Percentiles rank a stretch among this genome's conserved stretches.
Evolutionary conservation across 2,329 filamentous ascomycete genomes (phyloP).

Genomic region (Pseudocercospora eumusae): DNA sequence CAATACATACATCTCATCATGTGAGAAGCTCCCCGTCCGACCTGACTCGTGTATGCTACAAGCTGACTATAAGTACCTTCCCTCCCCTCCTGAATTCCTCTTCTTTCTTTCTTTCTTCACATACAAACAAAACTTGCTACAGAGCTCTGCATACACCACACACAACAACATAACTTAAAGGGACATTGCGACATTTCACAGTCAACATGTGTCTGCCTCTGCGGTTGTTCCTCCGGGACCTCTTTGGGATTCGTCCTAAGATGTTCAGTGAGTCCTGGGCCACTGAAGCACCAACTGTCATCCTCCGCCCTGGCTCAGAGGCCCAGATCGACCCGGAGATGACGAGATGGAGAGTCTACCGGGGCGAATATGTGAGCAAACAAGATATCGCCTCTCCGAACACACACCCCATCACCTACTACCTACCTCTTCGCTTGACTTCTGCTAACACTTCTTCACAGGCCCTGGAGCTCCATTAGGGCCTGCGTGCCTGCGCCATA

Average conservation of each 20-base stretch:
- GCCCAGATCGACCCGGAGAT: neutral
- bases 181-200: neutral
- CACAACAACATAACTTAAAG: slow-evolving; percentile 6
- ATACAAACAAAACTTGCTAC: neutral
- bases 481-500: neutral
- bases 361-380: neutral
- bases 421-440: neutral
- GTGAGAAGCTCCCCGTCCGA: neutral
- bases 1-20: neutral
- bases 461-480: neutral
- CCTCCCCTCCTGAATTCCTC: neutral
- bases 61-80: neutral
- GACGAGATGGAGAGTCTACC: neutral
- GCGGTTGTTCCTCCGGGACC: neutral
- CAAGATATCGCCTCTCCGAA: neutral
- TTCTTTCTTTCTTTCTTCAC: neutral
- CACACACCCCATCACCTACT: neutral
- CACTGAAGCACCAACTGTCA: neutral
- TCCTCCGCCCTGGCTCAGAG: neutral
- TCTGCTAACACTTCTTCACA: neutral
- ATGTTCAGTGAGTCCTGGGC: neutral
- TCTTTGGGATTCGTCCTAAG: neutral
- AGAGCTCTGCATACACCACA: neutral
- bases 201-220: neutral
- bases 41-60: no score